Conservation (phyloP, 2,329 filamentous ascomycete genomes). For the Apiospora malaysiana region DNA sequence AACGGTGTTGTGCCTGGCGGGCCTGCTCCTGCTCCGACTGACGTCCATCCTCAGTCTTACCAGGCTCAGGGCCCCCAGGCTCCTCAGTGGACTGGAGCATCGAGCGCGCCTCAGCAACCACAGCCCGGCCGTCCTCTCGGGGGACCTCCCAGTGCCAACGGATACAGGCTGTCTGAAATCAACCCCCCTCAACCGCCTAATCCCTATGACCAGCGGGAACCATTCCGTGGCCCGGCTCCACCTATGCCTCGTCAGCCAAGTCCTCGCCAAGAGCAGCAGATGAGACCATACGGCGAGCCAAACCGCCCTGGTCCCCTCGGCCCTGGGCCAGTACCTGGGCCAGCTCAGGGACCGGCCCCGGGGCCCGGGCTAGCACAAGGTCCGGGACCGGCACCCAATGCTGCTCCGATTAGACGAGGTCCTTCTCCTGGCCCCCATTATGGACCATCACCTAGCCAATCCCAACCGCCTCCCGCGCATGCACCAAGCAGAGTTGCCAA, state of each 20-base stretch:
- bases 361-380: constrained; percentile 1
- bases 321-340: constrained; percentile 12
- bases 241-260: constrained; percentile 75
- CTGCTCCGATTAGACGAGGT: constrained; percentile 54
- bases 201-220: constrained; percentile 81
- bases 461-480: constrained; percentile 50
- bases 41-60: constrained; percentile 95
- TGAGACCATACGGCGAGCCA: constrained; percentile 72
- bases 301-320: constrained; percentile 55
- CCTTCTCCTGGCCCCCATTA: constrained; percentile 63
- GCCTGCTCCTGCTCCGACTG: constrained; percentile 84
- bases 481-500: constrained; percentile 47
- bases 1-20: constrained; percentile 73
- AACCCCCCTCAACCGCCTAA: constrained; percentile 80
- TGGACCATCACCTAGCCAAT: constrained; percentile 55
- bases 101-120: constrained; percentile 61
- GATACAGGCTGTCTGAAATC: constrained; percentile 73
- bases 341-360: constrained; percentile 35
- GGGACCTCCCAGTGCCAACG: constrained; percentile 59
- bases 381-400: not conserved
- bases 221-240: constrained; percentile 70
- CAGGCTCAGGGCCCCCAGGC: constrained; percentile 83
- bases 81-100: constrained; percentile 83
- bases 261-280: constrained; percentile 74
- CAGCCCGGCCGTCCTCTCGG: constrained; percentile 61